Percentiles rank a stretch among this genome's conserved stretches.
phyloP scores from a whole-genome alignment of 2,329 filamentous ascomycete species.

The Ophiosphaerella korrae region DNA sequence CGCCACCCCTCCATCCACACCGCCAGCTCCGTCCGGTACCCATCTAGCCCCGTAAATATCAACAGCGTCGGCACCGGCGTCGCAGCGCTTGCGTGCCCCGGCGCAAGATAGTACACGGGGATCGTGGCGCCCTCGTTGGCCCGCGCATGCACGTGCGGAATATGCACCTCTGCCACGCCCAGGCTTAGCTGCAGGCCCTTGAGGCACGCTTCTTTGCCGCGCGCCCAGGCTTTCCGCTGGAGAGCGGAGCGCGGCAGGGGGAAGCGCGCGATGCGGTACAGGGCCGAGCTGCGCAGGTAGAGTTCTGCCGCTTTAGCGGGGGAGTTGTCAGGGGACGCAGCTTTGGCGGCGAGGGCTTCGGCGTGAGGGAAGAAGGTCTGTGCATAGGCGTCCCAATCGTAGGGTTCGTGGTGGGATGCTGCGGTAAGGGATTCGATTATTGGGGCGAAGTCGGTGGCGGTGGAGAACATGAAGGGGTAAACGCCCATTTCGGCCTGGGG shows the following conservation, averaged over 20 bases:
- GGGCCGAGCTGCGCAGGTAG: conserved; percentile 61
- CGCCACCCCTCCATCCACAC: conserved; percentile 59
- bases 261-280: conserved; percentile 77
- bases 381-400: conserved; percentile 67
- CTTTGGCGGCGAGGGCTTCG: conserved; percentile 60
- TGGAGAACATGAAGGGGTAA: conserved; percentile 76
- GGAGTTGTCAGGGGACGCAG: conserved; percentile 41
- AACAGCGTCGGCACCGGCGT: conserved; percentile 58
- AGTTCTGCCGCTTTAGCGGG: conserved; percentile 58
- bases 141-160: conserved; percentile 62
- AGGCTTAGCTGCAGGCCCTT: conserved; percentile 61
- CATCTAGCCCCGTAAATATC: conserved; percentile 64
- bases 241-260: conserved; percentile 57
- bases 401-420: conserved; percentile 68
- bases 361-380: conserved; percentile 65
- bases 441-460: conserved; percentile 70
- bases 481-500: conserved; percentile 63
- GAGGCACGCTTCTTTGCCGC: conserved; percentile 67
- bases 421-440: conserved; percentile 68
- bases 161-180: conserved; percentile 61
- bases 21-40: conserved; percentile 62
- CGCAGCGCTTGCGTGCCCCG: conserved; percentile 50
- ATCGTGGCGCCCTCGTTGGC: conserved; percentile 61
- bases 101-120: conserved; percentile 69
- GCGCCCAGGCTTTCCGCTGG: conserved; percentile 67